A percentile compares a stretch with the other conserved stretches of the same genome.
Conservation (phyloP, 768 basidiomycete species). For the Auriscalpium vulgare region DNA sequence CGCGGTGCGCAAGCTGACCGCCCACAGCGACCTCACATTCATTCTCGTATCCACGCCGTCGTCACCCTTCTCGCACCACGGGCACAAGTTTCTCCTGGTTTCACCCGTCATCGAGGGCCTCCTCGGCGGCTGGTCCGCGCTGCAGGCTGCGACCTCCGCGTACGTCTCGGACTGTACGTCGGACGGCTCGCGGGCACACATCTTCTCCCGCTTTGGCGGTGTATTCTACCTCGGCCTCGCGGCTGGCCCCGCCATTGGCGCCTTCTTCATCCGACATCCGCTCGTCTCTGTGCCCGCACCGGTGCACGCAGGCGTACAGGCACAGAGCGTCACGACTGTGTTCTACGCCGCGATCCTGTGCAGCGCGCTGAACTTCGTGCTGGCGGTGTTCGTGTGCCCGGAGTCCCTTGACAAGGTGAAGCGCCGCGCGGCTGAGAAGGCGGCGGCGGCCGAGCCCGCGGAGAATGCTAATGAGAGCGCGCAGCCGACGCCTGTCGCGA, state of each 20-base stretch:
- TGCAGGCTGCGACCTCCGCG: constrained; percentile 54
- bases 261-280: constrained; percentile 40
- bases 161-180: constrained; percentile 76
- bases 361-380: constrained; percentile 43
- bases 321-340: constrained; percentile 36
- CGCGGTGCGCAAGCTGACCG: constrained; percentile 2
- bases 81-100: constrained; percentile 65
- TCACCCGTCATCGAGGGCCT: constrained; percentile 77
- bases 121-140: constrained; percentile 70
- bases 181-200: constrained; percentile 68
- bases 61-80: constrained; percentile 52
- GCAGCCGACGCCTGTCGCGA: constrained; percentile 8
- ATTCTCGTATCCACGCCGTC: constrained; percentile 67
- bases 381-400: constrained; percentile 48
- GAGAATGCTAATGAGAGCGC: constrained; percentile 22
- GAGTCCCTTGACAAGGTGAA: constrained; percentile 32
- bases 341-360: constrained; percentile 45
- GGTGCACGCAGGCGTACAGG: constrained; percentile 16
- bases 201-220: constrained; percentile 54
- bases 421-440: constrained; percentile 33
- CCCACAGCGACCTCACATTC: constrained; percentile 64
- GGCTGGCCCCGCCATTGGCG: constrained; percentile 65
- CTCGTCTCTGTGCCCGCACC: constrained; percentile 20
- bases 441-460: constrained; percentile 32
- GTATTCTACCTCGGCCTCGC: constrained; percentile 74